Evolutionary conservation across 164 flowering plant genomes (phyloP).

Genomic region (Pachysandra terminalis): DNA sequence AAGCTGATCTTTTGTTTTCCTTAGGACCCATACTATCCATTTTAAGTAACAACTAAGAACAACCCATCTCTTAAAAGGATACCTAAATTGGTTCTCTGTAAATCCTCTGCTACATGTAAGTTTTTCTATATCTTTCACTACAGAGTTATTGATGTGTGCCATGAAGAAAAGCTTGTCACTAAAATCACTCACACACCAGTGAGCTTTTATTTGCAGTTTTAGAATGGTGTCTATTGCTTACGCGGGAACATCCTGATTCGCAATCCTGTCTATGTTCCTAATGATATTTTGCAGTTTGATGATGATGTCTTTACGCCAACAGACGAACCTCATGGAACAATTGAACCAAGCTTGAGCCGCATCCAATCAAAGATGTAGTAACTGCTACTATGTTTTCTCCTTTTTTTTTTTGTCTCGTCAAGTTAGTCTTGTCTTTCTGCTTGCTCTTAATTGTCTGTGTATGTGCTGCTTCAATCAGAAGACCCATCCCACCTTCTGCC

Average conservation of each 20-base stretch:
- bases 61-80: no score
- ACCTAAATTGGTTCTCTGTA: no score
- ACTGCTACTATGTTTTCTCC: not conserved
- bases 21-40: no score
- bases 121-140: no score
- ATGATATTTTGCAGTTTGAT: slow-evolving; percentile 59
- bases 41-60: no score
- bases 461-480: not conserved
- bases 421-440: not conserved
- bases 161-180: not conserved
- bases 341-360: slow-evolving; percentile 83
- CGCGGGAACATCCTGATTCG: no score
- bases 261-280: not conserved
- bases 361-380: slow-evolving; percentile 58
- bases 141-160: no score
- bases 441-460: no score
- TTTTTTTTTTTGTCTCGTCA: not conserved
- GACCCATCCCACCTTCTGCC: not conserved
- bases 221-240: not conserved
- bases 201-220: not conserved
- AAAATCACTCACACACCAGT: not conserved
- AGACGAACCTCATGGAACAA: slow-evolving; percentile 96
- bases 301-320: slow-evolving; percentile 92
- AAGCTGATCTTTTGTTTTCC: no score
- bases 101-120: no score